Percentiles rank a stretch among this genome's conserved stretches.
phyloP scores from a whole-genome alignment of 106 monocot species.

The Acanthochlamys bracteata region DNA sequence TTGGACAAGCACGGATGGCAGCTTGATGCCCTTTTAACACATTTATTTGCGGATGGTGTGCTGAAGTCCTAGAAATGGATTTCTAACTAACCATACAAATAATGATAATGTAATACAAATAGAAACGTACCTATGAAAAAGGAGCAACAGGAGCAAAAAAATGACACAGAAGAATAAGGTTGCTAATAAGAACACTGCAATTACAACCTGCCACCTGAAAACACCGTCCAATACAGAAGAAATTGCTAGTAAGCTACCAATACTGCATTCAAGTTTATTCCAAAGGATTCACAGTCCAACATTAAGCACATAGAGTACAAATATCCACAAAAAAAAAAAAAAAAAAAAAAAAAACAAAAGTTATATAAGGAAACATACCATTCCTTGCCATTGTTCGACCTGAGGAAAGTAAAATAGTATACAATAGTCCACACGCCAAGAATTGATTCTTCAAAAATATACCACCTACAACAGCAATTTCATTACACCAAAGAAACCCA shows the following conservation, averaged over 20 bases:
- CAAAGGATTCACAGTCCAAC: not conserved
- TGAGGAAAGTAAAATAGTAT: constrained; percentile 51
- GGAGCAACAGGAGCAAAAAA: constrained; percentile 62
- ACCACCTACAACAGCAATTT: constrained; percentile 63
- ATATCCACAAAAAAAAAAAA: not conserved
- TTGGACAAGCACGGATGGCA: no score
- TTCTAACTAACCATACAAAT: not conserved
- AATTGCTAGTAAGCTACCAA: no score
- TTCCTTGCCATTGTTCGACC: constrained; percentile 19
- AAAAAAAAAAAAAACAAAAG: not conserved
- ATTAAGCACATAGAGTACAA: not conserved
- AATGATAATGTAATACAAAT: not conserved
- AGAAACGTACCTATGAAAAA: constrained; percentile 68
- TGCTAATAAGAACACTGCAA: constrained; percentile 34
- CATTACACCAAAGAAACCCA: not conserved
- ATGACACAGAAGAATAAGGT: constrained; percentile 50
- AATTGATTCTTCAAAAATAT: constrained; percentile 72
- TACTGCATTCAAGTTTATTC: not conserved
- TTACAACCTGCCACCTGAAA: constrained; percentile 68
- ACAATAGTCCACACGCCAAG: constrained; percentile 69
- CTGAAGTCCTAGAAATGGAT: no score
- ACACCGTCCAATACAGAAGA: not conserved
- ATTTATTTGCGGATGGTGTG: no score
- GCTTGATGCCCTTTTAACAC: no score
- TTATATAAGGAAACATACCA: constrained; percentile 39